Percentiles rank a stretch among this genome's conserved stretches.
These are phyloP conservation scores for Conticribra weissflogii DNA, from an alignment of 108 stramenopile species.

Conservation along the genomic window DNA sequence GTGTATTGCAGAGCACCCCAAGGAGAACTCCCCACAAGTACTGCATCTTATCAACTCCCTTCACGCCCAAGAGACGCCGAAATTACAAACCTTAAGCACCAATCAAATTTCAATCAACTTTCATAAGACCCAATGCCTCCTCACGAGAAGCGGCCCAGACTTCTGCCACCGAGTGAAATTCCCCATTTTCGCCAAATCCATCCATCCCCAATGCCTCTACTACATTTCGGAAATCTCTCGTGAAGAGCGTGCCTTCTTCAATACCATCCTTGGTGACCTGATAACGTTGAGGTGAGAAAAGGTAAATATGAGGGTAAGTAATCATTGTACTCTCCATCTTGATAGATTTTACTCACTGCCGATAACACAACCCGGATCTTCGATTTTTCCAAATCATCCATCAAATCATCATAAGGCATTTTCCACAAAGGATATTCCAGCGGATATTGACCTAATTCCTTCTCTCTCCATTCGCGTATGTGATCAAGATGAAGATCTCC, in stretches of 20 bases:
- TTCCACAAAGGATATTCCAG: conserved; percentile 83
- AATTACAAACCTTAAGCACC: neutral
- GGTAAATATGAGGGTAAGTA: too few species aligned
- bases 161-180: conserved; percentile 84
- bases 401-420: conserved; percentile 56
- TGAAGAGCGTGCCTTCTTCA: conserved; percentile 55
- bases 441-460: conserved; percentile 45
- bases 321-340: too few species aligned
- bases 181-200: conserved; percentile 86
- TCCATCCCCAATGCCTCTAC: conserved; percentile 45
- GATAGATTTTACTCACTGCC: too few species aligned
- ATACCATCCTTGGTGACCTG: conserved; percentile 53
- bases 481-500: conserved; percentile 95
- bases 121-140: conserved; percentile 48
- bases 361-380: conserved; percentile 60
- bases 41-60: neutral
- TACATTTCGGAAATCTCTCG: conserved; percentile 41
- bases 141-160: conserved; percentile 68
- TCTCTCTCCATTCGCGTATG: conserved; percentile 84
- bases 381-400: conserved; percentile 69
- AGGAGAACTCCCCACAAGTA: too few species aligned
- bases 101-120: neutral
- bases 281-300: too few species aligned
- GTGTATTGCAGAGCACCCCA: too few species aligned
- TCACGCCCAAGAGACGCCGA: neutral